Evolutionary conservation across 148 eudicot genomes (phyloP).

Genomic region (Talinum fruticosum): DNA sequence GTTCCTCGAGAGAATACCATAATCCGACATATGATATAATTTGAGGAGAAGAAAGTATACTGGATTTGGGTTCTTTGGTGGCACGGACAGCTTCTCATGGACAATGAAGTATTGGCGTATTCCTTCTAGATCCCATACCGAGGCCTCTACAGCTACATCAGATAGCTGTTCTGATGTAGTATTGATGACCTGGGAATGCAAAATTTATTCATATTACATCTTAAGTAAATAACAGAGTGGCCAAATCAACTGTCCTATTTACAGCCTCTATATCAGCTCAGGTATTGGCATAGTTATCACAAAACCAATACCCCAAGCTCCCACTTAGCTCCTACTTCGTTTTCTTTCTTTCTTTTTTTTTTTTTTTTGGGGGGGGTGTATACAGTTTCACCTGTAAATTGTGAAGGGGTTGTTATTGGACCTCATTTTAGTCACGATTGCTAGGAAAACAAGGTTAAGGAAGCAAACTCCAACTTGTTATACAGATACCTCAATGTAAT

Average conservation of each 20-base stretch:
- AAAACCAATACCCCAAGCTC: background rate
- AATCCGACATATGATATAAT: conserved; percentile 63
- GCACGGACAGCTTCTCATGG: conserved; percentile 53
- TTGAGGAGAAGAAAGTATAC: conserved; percentile 94
- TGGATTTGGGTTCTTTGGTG: conserved; percentile 69
- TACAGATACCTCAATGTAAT: conserved; percentile 63
- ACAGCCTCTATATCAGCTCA: conserved; percentile 6
- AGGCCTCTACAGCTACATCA: conserved; percentile 74
- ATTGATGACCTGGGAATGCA: conserved; percentile 64
- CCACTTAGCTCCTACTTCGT: background rate
- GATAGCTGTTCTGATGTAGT: conserved; percentile 68
- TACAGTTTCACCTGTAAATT: background rate
- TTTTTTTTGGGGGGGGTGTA: background rate
- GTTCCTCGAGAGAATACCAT: conserved; percentile 71
- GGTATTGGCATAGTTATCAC: background rate
- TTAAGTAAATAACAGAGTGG: background rate
- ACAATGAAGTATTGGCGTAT: conserved; percentile 60
- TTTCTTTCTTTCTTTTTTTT: too few species aligned
- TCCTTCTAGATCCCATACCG: conserved; percentile 88
- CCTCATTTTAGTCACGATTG: background rate
- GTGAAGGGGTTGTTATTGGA: too few species aligned
- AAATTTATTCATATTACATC: background rate
- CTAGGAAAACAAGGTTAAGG: background rate
- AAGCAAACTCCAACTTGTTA: background rate
- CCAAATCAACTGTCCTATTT: background rate